Conservation (phyloP, 2,329 filamentous ascomycete genomes). For the Fusarium verticillioides region DNA sequence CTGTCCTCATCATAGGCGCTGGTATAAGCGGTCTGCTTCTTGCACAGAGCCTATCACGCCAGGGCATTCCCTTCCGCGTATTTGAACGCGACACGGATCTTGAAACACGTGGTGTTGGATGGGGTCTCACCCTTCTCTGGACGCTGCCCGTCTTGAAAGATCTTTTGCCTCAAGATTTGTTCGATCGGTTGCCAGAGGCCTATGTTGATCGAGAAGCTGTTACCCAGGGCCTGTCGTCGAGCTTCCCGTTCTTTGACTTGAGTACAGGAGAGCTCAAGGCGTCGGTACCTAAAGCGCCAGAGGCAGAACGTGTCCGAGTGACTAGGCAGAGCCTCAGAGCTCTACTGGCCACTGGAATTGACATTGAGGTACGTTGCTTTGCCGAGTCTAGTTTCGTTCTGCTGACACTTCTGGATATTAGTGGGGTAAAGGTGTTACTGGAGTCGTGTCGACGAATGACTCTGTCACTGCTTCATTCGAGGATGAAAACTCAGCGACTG, state of each 20-base stretch:
- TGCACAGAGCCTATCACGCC: constrained; percentile 49
- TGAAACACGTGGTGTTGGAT: constrained; percentile 62
- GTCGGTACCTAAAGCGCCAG: constrained; percentile 56
- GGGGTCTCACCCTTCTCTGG: constrained; percentile 74
- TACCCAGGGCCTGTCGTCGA: constrained; percentile 57
- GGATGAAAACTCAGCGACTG: constrained; percentile 55
- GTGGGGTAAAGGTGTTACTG: constrained; percentile 54
- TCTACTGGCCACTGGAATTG: constrained; percentile 58
- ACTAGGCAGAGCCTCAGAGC: constrained; percentile 58
- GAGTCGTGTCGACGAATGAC: constrained; percentile 46
- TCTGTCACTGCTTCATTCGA: constrained; percentile 58
- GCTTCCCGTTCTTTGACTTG: constrained; percentile 67
- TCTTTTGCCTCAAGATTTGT: constrained; percentile 61
- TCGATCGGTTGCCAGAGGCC: constrained; percentile 58
- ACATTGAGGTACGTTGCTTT: constrained; percentile 54
- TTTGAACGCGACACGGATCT: constrained; percentile 65
- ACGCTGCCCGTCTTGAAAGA: constrained; percentile 62
- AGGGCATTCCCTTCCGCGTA: constrained; percentile 56
- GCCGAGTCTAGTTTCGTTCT: accelerated
- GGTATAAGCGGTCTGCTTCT: constrained; percentile 53
- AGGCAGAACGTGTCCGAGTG: constrained; percentile 59
- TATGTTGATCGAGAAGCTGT: constrained; percentile 66
- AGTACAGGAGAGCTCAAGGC: constrained; percentile 56
- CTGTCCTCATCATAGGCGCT: constrained; percentile 51
- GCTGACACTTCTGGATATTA: constrained; percentile 21